A percentile compares a stretch with the other conserved stretches of the same genome.
Conservation (phyloP, 139 green algal species). For the Bryopsis sp. region DNA sequence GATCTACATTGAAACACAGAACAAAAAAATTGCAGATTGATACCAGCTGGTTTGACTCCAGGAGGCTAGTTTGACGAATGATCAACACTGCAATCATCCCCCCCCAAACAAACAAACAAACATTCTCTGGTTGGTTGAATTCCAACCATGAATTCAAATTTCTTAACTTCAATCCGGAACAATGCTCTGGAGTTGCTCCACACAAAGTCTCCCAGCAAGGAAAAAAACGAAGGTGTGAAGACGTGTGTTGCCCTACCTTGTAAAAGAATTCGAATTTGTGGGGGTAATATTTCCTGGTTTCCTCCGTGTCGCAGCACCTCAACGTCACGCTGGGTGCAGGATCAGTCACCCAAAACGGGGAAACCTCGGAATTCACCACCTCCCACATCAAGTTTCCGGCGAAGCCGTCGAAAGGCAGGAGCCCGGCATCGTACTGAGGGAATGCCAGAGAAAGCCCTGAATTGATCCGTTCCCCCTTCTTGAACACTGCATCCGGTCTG, state of each 20-base stretch:
- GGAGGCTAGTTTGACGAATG: no score
- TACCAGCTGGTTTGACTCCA: no score
- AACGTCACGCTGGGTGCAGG: constrained; percentile 1
- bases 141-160: no score
- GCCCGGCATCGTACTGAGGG: constrained; percentile 3
- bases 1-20: no score
- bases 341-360: constrained; percentile 5
- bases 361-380: background rate
- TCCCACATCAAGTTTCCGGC: constrained; percentile 8
- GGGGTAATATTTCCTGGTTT: constrained; percentile 5
- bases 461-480: background rate
- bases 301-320: background rate
- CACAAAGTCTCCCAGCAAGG: no score
- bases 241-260: constrained; percentile 1
- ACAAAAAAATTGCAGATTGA: no score
- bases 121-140: no score
- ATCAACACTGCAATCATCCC: no score
- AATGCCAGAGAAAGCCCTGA: constrained; percentile 2
- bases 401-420: constrained; percentile 1
- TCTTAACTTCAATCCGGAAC: no score
- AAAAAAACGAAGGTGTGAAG: no score
- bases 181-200: no score
- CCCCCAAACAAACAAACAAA: no score
- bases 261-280: constrained; percentile 15
- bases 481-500: background rate